Evolutionary conservation across 1,284 basidiomycete species (phyloP).

Genomic region (Rhizoctonia solani): DNA sequence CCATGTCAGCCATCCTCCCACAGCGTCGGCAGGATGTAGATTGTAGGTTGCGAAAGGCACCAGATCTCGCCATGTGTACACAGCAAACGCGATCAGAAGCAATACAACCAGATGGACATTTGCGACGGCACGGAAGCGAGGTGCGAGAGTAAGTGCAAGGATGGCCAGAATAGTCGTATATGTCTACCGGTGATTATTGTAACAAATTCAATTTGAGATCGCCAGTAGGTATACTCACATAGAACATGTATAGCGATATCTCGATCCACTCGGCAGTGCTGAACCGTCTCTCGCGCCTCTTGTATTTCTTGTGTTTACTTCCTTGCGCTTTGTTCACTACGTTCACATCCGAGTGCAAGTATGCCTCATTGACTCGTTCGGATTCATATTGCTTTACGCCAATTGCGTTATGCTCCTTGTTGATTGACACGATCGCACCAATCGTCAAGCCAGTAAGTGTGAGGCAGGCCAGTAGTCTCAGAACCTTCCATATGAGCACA

Average conservation of each 20-base stretch:
- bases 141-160: constrained; percentile 13
- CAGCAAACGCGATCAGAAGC: constrained; percentile 35
- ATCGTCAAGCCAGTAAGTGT: constrained; percentile 25
- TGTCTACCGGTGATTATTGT: background rate
- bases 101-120: constrained; percentile 35
- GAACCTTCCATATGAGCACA: constrained; percentile 24
- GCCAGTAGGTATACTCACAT: background rate
- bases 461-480: constrained; percentile 17
- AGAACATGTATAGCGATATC: background rate
- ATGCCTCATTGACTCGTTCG: too few relatives aligned
- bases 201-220: background rate
- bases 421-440: constrained; percentile 13
- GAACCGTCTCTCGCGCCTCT: constrained; percentile 32
- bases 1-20: constrained; percentile 39
- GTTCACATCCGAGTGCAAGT: background rate
- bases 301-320: constrained; percentile 21
- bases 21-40: constrained; percentile 26
- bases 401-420: background rate
- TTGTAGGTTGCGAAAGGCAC: constrained; percentile 37
- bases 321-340: constrained; percentile 2
- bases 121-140: background rate
- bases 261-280: background rate
- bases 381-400: too few relatives aligned
- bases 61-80: constrained; percentile 38
- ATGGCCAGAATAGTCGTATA: constrained; percentile 35